Conservation (phyloP, 208 protist genomes). For the Porcisia deanei region DNA sequence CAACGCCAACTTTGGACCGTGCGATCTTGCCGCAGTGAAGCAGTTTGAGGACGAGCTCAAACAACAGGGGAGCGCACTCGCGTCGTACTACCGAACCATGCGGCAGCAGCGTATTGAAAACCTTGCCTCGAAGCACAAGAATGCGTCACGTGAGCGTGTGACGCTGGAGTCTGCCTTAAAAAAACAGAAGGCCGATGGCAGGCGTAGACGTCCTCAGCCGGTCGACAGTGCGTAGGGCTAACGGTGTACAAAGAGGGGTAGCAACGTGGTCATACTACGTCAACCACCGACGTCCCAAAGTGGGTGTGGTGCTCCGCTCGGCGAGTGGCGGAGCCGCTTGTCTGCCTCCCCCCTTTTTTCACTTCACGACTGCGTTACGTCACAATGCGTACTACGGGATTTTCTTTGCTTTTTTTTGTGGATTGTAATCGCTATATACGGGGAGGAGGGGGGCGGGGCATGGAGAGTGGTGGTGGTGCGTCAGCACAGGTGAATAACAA, state of each 20-base stretch:
- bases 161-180: constrained; percentile 72
- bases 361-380: not conserved
- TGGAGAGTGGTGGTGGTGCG: not conserved
- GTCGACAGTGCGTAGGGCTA: constrained; percentile 7
- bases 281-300: not conserved
- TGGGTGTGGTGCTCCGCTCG: not conserved
- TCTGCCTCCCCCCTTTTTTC: not conserved
- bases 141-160: constrained; percentile 51
- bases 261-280: not conserved
- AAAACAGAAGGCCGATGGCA: constrained; percentile 34
- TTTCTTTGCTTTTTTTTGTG: not conserved
- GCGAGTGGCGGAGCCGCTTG: not conserved
- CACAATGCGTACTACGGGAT: not conserved
- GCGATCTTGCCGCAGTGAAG: constrained; percentile 77
- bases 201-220: constrained; percentile 14
- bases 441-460: too few species aligned
- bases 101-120: constrained; percentile 78
- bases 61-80: constrained; percentile 52
- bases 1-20: constrained; percentile 77
- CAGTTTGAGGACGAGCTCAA: constrained; percentile 79
- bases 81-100: constrained; percentile 67
- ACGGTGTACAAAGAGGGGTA: not conserved
- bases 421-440: not conserved
- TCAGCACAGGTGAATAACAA: constrained; percentile 7
- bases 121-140: constrained; percentile 69